Conservation (phyloP, 805 yeast species). For the Hanseniaspora thailandica region DNA sequence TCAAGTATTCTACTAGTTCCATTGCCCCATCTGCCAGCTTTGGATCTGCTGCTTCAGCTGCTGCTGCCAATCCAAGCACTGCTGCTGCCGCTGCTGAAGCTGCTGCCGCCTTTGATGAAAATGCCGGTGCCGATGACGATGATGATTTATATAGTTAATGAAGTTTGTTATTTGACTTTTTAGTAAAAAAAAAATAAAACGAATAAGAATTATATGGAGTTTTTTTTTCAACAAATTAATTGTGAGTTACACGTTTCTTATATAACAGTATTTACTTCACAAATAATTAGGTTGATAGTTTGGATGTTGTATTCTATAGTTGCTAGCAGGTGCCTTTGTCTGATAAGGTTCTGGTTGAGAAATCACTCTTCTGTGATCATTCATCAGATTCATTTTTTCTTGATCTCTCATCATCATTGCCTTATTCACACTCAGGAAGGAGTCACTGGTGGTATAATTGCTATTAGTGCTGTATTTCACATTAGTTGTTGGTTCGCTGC, state of each 20-base stretch:
- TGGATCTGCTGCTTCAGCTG: conserved; percentile 48
- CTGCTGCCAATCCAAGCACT: conserved; percentile 47
- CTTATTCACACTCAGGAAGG: conserved; percentile 5
- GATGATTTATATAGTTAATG: conserved; percentile 50
- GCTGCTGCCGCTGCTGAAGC: conserved; percentile 25
- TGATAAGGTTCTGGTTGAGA: background rate
- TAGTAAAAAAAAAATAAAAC: background rate
- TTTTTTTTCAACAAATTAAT: background rate
- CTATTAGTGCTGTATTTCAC: background rate
- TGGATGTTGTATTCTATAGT: conserved; percentile 12
- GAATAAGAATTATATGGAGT: background rate
- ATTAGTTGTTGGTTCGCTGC: background rate
- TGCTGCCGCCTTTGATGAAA: conserved; percentile 33
- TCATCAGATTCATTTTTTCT: background rate
- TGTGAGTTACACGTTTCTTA: too few species aligned
- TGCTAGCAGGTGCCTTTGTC: background rate
- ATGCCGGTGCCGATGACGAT: conserved; percentile 39
- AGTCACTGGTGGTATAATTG: conserved; percentile 7
- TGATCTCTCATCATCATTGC: conserved; percentile 1
- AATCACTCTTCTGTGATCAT: background rate
- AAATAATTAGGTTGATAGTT: conserved; percentile 10
- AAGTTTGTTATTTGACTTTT: conserved; percentile 13
- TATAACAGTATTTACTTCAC: too few species aligned
- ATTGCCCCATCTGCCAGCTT: conserved; percentile 53
- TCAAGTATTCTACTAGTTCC: conserved; percentile 67